phyloP scores from a whole-genome alignment of 495 filamentous ascomycete species.

The Penicillium verhagenii region DNA sequence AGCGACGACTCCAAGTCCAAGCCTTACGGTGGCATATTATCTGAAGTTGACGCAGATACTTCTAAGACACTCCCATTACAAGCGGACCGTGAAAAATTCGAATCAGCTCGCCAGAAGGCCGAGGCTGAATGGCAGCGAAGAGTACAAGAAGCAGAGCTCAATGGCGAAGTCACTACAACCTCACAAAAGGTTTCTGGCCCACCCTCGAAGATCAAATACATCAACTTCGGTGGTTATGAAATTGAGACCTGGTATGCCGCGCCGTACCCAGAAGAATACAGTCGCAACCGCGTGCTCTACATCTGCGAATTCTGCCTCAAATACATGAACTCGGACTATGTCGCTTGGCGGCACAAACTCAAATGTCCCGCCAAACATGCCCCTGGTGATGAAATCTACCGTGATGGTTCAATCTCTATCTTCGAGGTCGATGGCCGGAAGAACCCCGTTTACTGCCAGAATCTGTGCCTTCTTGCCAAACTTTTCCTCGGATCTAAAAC shows the following conservation, averaged over 20 bases:
- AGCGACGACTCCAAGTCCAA: slow-evolving; percentile 87
- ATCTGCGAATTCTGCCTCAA: slow-evolving; percentile 99
- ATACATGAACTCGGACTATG: slow-evolving; percentile 98
- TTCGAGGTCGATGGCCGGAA: slow-evolving; percentile 98
- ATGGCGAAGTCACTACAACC: slow-evolving; percentile 47
- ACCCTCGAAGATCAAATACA: slow-evolving; percentile 95
- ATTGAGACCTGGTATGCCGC: slow-evolving; percentile 99
- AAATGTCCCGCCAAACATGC: slow-evolving; percentile 97
- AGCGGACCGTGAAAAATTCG: slow-evolving; percentile 78
- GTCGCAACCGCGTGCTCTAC: slow-evolving; percentile 88
- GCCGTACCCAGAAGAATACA: slow-evolving; percentile 97
- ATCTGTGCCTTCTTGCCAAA: slow-evolving; percentile 92
- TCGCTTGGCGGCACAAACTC: slow-evolving; percentile 95
- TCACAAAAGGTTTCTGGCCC: slow-evolving; percentile 76
- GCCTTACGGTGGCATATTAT: slow-evolving; percentile 92
- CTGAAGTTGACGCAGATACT: slow-evolving; percentile 87
- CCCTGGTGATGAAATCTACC: slow-evolving; percentile 96
- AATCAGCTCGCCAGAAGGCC: slow-evolving; percentile 80
- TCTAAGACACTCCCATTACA: slow-evolving; percentile 78
- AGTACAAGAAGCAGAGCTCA: slow-evolving; percentile 44
- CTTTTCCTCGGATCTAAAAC: slow-evolving; percentile 97
- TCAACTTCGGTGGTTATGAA: slow-evolving; percentile 94
- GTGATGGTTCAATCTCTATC: slow-evolving; percentile 88
- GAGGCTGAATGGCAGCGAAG: slow-evolving; percentile 86
- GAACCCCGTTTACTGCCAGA: slow-evolving; percentile 96